Conservation (phyloP, 2,329 filamentous ascomycete species). For the Davidsoniella australis region DNA sequence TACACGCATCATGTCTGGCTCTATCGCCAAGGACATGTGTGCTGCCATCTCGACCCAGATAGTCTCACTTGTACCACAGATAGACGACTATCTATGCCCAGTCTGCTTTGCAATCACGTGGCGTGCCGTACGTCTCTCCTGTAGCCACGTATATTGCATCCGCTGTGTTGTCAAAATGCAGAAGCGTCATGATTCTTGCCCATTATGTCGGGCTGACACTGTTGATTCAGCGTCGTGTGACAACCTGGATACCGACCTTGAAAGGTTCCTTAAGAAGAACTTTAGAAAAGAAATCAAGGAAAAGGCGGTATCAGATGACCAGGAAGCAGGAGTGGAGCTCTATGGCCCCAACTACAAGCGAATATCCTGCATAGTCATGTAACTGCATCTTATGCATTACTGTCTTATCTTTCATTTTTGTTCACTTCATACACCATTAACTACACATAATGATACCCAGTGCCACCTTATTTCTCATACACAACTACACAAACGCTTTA, state of each 20-base stretch:
- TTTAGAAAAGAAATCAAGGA: conserved; percentile 55
- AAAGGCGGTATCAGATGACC: conserved; percentile 55
- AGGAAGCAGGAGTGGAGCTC: conserved; percentile 54
- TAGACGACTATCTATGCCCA: conserved; percentile 73
- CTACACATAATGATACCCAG: background rate
- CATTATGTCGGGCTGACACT: conserved; percentile 56
- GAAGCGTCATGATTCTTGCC: conserved; percentile 51
- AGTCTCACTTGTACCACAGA: conserved; percentile 55
- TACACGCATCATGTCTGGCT: conserved; percentile 43
- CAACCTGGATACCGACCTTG: conserved; percentile 52
- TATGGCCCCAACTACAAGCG: conserved; percentile 50
- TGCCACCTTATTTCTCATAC: background rate
- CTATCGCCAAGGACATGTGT: conserved; percentile 59
- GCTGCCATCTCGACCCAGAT: conserved; percentile 57
- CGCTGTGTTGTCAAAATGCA: conserved; percentile 70
- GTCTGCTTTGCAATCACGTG: conserved; percentile 68
- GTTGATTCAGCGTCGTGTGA: conserved; percentile 45
- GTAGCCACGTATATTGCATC: conserved; percentile 68
- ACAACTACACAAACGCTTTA: background rate
- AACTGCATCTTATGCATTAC: conserved; percentile 9
- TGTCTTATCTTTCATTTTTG: too few relatives aligned
- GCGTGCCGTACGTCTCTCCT: conserved; percentile 61
- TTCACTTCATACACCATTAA: too few relatives aligned
- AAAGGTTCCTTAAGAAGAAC: conserved; percentile 54
- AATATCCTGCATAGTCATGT: conserved; percentile 45